Base-by-base conservation (phyloP, 345 rosid species). In the Melastoma malabathricum region DNA sequence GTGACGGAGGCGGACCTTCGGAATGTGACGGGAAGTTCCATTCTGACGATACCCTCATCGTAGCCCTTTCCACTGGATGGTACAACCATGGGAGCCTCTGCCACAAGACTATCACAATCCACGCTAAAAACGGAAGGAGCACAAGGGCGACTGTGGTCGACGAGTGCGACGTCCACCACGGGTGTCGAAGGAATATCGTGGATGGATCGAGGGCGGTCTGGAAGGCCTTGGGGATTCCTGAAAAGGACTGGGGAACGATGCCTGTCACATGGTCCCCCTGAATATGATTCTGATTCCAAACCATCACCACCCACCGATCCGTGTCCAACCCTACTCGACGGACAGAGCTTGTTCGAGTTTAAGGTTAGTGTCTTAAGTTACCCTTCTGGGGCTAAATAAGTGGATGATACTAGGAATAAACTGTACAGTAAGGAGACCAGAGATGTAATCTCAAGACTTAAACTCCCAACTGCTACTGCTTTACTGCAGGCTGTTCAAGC, bases 131-230 rank as follows among this genome's bases (percentile, higher is more conserved):
- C 15, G 38, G 60, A 19, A 48, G 15, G 27, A 47, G 47, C 13
- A 10, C 39, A 12, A 47, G 29, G 52, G 60, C 39, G 3, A 47
- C 13, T 46, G 52, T 47, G 31, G 60, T 57, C 0, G 60, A 57
- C 6, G 20, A 57, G 34, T 19, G 60, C 1, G 20, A 56, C 25
- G 41, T 25, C 13, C 6, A 39, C 53, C 1, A 14, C 1, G 18
- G 60, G 60, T 48, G 53, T 46, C 47, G 2, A 4, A 29, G 39
- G 18, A 47, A 47, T 7, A 57, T 38, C 13, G 46, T 57, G 0
- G 20, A 47, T 47, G 60, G 46, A 3, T 57, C 60, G 2, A 46
- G 48, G 18, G 60, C 0, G 3, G 52, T 47, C 10, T 15, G 46
- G 60, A 38, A 57, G 19, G 52, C 31, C 18, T 3, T 57, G 10